phyloP scores from a whole-genome alignment of 192 early-diverging fungal species.

The Coemansia sp. region DNA sequence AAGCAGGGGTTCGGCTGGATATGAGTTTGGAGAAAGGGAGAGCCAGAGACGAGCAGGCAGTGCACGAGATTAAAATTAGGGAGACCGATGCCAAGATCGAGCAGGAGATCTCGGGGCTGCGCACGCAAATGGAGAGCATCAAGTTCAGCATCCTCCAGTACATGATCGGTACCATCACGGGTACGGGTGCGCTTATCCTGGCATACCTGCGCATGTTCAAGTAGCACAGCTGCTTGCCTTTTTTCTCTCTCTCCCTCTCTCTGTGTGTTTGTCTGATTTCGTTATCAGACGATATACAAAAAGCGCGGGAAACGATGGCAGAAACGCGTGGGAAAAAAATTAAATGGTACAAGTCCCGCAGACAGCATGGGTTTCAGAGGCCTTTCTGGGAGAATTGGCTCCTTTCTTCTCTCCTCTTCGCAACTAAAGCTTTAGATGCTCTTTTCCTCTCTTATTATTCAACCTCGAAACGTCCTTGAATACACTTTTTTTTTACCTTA shows the following conservation, averaged over 20 bases:
- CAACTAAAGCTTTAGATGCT: too few species aligned
- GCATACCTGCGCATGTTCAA: constrained; percentile 56
- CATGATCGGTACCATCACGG: constrained; percentile 82
- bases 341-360: background rate
- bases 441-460: too few species aligned
- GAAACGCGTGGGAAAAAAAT: background rate
- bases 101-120: constrained; percentile 76
- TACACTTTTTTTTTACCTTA: background rate
- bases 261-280: background rate
- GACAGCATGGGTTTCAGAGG: background rate
- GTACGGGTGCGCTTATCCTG: constrained; percentile 76
- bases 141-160: constrained; percentile 81
- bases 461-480: too few species aligned
- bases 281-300: background rate
- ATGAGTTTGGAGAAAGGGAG: constrained; percentile 86
- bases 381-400: too few species aligned
- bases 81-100: constrained; percentile 89
- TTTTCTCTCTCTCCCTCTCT: background rate
- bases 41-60: constrained; percentile 80
- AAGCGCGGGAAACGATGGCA: background rate
- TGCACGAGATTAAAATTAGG: constrained; percentile 80
- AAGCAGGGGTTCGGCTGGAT: constrained; percentile 83
- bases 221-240: background rate
- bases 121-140: constrained; percentile 86
- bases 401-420: too few species aligned